Percentiles rank a stretch among this genome's conserved stretches.
These are phyloP conservation scores for Rhodomyrtus psidioides DNA, from an alignment of 441 rosid species.

Conservation along the genomic window DNA sequence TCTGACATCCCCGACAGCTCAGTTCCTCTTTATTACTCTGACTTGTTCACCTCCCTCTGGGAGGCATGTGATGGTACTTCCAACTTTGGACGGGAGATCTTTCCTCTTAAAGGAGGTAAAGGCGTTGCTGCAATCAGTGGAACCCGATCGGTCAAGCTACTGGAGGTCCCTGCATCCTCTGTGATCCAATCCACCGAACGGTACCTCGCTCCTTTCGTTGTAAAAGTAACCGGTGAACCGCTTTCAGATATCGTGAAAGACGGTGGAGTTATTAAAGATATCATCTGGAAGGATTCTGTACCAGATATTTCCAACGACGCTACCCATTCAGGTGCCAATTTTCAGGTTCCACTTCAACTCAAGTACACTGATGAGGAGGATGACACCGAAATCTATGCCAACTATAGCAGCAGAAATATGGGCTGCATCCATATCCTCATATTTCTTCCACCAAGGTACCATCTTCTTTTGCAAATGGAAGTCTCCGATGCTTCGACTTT, in stretches of 20 bases:
- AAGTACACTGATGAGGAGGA: constrained; percentile 59
- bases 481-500: constrained; percentile 66
- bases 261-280: constrained; percentile 47
- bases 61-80: constrained; percentile 71
- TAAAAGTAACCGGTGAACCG: constrained; percentile 61
- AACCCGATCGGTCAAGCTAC: constrained; percentile 80
- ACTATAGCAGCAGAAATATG: constrained; percentile 40
- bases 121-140: constrained; percentile 68
- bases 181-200: constrained; percentile 46
- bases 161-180: constrained; percentile 53
- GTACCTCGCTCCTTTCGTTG: constrained; percentile 64
- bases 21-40: constrained; percentile 46
- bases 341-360: constrained; percentile 50
- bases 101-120: constrained; percentile 74
- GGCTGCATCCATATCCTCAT: constrained; percentile 63
- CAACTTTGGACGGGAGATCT: constrained; percentile 74
- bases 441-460: constrained; percentile 90
- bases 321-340: constrained; percentile 7
- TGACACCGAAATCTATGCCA: constrained; percentile 24
- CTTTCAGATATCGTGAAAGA: constrained; percentile 56
- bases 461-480: constrained; percentile 87
- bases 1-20: constrained; percentile 37
- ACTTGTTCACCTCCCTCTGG: constrained; percentile 77
- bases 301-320: constrained; percentile 25
- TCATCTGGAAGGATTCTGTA: constrained; percentile 43